Percentiles rank a stretch among this genome's conserved stretches.
Evolutionary conservation across 176 grass and related monocot species (phyloP).

Genomic region (Neostapfia colusana): DNA sequence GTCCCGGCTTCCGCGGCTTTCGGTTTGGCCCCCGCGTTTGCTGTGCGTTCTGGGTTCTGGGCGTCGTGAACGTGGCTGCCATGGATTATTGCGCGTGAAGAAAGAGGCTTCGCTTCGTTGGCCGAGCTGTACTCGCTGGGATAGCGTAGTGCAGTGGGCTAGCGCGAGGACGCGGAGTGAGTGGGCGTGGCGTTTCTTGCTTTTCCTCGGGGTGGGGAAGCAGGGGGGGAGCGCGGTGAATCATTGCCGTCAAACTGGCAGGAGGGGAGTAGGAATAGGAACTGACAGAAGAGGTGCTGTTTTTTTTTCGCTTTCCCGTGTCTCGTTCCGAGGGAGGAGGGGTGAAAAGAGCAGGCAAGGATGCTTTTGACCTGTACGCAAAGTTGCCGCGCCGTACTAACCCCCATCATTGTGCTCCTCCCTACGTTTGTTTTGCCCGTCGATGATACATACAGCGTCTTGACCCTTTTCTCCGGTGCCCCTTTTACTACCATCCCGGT

Average conservation of each 20-base stretch:
- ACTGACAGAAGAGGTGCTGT: neutral
- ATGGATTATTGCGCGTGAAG: conserved; percentile 51
- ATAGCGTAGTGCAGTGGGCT: neutral
- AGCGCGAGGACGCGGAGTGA: no score
- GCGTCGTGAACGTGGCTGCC: conserved; percentile 18
- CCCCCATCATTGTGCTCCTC: conserved; percentile 42
- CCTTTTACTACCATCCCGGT: no score
- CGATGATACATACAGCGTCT: neutral
- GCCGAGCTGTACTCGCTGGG: neutral
- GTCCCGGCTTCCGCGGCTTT: neutral
- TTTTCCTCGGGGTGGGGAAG: neutral
- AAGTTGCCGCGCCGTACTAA: conserved; percentile 36
- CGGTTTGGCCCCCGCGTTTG: neutral
- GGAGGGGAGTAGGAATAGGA: neutral
- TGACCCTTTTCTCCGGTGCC: neutral
- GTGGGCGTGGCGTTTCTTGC: neutral
- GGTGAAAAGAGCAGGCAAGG: conserved; percentile 8
- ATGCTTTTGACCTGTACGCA: conserved; percentile 42
- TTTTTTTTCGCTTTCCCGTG: conserved; percentile 29
- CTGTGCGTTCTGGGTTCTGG: neutral
- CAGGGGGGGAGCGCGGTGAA: neutral
- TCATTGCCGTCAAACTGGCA: neutral
- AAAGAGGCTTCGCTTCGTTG: neutral
- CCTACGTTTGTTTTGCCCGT: neutral
- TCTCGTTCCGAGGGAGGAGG: conserved; percentile 21